Evolutionary conservation across 768 basidiomycete species (phyloP).

Genomic region (Goffeauzyma gilvescens): DNA sequence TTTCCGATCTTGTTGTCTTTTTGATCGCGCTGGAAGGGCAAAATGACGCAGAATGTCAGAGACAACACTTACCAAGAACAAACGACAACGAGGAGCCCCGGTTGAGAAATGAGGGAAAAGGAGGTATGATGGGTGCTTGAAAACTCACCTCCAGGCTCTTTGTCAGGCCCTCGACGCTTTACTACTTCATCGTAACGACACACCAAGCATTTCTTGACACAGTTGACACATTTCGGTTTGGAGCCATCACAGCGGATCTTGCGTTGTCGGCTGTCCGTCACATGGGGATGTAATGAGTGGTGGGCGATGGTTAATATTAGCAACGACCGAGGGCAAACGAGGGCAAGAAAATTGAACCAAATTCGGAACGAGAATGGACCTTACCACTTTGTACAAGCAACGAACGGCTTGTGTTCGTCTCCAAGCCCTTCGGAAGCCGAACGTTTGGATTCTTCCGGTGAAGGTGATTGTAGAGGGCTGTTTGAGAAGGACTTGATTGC

Average conservation of each 20-base stretch:
- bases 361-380: background rate
- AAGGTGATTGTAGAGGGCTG: no score
- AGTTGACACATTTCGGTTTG: slow-evolving; percentile 9
- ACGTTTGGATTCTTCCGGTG: no score
- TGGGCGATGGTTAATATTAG: background rate
- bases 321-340: background rate
- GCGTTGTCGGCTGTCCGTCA: slow-evolving; percentile 5
- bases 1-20: no score
- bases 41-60: no score
- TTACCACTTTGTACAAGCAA: slow-evolving; percentile 10
- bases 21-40: no score
- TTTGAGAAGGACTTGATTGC: no score
- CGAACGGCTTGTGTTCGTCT: slow-evolving; percentile 3
- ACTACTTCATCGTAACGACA: slow-evolving; percentile 11
- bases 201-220: slow-evolving; percentile 10
- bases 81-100: no score
- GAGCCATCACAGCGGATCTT: slow-evolving; percentile 15
- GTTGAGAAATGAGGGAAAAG: no score
- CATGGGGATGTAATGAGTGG: background rate
- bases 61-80: no score
- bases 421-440: no score
- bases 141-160: slow-evolving; percentile 7
- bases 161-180: slow-evolving; percentile 15
- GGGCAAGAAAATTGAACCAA: background rate
- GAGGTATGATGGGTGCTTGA: background rate